Evolutionary conservation across 2,329 filamentous ascomycete species (phyloP).

Genomic region (Trichoderma sp.): DNA sequence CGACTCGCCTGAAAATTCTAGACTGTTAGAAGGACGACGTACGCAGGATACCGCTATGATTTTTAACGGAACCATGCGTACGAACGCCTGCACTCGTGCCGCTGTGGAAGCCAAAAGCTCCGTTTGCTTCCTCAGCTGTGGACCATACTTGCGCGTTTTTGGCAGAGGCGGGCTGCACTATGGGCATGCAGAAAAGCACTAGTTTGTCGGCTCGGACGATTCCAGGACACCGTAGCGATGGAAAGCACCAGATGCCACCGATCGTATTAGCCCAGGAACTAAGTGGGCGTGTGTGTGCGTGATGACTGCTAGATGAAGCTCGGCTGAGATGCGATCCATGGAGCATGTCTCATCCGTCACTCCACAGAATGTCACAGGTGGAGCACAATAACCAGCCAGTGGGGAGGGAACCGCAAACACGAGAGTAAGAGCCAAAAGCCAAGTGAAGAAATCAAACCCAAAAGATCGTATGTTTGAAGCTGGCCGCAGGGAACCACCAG

Average conservation of each 20-base stretch:
- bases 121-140: conserved; percentile 3
- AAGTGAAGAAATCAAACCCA: background rate
- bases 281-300: background rate
- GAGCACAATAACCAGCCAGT: background rate
- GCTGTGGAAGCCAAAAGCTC: background rate
- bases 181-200: background rate
- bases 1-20: background rate
- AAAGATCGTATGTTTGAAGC: background rate
- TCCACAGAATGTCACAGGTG: background rate
- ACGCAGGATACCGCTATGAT: background rate
- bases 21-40: background rate
- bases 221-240: background rate
- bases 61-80: background rate
- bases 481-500: background rate
- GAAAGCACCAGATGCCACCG: background rate
- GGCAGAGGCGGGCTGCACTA: background rate
- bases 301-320: background rate
- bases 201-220: background rate
- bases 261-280: background rate
- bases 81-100: background rate
- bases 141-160: conserved; percentile 1
- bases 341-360: background rate
- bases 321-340: conserved; percentile 6
- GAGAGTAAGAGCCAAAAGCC: background rate
- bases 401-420: background rate